Percentiles rank a stretch among this genome's conserved stretches.
Evolutionary conservation across 2,329 filamentous ascomycete genomes (phyloP).

Genomic region (Fusarium continuum): DNA sequence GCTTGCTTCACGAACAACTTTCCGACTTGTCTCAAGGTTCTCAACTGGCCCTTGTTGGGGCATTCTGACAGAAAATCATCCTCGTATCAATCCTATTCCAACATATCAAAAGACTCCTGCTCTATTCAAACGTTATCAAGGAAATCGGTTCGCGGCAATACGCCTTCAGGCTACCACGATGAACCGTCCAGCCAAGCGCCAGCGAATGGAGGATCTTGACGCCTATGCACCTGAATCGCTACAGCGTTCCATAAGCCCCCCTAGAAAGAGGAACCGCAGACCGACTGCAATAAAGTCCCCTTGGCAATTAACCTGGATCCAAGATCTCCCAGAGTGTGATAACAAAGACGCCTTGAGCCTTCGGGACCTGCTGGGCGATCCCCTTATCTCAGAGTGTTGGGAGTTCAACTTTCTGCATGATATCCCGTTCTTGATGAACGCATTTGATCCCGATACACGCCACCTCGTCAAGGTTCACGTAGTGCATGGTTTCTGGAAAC

Average conservation of each 20-base stretch:
- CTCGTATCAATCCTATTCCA: not conserved
- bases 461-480: constrained; percentile 62
- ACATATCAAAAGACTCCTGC: not conserved
- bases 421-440: constrained; percentile 62
- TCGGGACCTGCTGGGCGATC: constrained; percentile 75
- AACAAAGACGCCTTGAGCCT: constrained; percentile 75
- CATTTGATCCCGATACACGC: constrained; percentile 62
- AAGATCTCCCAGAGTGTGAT: constrained; percentile 64
- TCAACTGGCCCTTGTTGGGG: not conserved
- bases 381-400: constrained; percentile 77
- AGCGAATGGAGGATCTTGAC: constrained; percentile 32
- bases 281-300: constrained; percentile 63
- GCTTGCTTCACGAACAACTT: not conserved
- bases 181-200: constrained; percentile 48
- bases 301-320: constrained; percentile 75
- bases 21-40: not conserved
- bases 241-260: constrained; percentile 58
- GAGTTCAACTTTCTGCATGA: constrained; percentile 75
- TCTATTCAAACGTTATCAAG: not conserved
- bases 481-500: constrained; percentile 72
- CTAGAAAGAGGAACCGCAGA: constrained; percentile 47
- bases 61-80: not conserved
- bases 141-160: no score
- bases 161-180: constrained; percentile 31
- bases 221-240: constrained; percentile 43